Percentiles rank a stretch among this genome's conserved stretches.
Conservation (phyloP, 1,284 basidiomycete species). For the Paramarasmius palmivorus region DNA sequence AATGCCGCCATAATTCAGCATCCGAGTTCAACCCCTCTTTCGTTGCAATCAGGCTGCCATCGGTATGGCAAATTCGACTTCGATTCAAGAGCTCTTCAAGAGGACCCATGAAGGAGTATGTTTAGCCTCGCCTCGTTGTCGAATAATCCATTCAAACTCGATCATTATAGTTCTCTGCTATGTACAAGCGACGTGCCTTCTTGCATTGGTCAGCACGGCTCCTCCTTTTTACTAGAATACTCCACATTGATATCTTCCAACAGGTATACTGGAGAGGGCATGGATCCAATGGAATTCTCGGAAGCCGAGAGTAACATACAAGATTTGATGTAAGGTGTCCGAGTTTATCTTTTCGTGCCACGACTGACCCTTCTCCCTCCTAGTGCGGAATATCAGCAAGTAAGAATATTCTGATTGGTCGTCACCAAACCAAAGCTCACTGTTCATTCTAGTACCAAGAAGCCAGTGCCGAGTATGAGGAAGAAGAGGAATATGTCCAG, state of each 20-base stretch:
- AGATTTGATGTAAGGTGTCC: slow-evolving; percentile 72
- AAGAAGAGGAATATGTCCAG: slow-evolving; percentile 31
- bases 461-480: slow-evolving; percentile 46
- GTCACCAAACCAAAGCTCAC: neutral
- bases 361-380: slow-evolving; percentile 12
- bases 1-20: neutral
- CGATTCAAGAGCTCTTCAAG: slow-evolving; percentile 90
- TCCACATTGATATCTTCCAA: neutral
- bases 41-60: slow-evolving; percentile 58
- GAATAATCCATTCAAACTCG: neutral
- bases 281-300: slow-evolving; percentile 92
- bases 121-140: neutral
- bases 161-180: slow-evolving; percentile 62
- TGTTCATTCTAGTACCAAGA: slow-evolving; percentile 58
- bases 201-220: slow-evolving; percentile 66
- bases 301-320: slow-evolving; percentile 84
- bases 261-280: slow-evolving; percentile 84
- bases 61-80: slow-evolving; percentile 82
- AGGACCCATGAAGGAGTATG: slow-evolving; percentile 68
- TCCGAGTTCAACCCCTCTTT: neutral
- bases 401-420: slow-evolving; percentile 21
- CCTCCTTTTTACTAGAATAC: neutral
- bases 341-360: slow-evolving; percentile 4
- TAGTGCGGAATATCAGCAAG: slow-evolving; percentile 76
- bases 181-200: slow-evolving; percentile 87